Conservation (phyloP, 2,329 filamentous ascomycete species). For the Coleophoma crateriformis region DNA sequence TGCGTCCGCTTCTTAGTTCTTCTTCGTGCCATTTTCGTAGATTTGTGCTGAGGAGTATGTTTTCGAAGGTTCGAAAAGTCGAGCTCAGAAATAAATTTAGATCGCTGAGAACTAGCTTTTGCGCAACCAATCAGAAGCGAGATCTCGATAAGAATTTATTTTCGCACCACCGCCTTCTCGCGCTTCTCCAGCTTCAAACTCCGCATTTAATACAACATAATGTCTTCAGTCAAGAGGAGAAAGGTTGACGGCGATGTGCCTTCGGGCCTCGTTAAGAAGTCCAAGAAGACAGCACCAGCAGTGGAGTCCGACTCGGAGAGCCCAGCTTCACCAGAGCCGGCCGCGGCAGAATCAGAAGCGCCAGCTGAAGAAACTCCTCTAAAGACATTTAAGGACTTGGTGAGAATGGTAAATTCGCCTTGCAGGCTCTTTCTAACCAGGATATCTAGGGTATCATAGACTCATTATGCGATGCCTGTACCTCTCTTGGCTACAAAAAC, state of each 20-base stretch:
- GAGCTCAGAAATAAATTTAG: slow-evolving; percentile 17
- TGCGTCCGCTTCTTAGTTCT: slow-evolving; percentile 89
- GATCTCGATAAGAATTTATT: slow-evolving; percentile 25
- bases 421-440: slow-evolving; percentile 3
- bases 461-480: slow-evolving; percentile 83
- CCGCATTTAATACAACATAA: slow-evolving; percentile 9
- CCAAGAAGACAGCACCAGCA: slow-evolving; percentile 8
- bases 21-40: slow-evolving; percentile 64
- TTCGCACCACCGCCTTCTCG: neutral
- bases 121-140: slow-evolving; percentile 19
- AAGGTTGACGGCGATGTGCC: slow-evolving; percentile 20
- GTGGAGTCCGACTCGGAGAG: slow-evolving; percentile 7
- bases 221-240: slow-evolving; percentile 26
- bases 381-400: slow-evolving; percentile 45
- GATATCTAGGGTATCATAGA: slow-evolving; percentile 67
- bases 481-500: slow-evolving; percentile 71
- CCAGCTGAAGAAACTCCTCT: slow-evolving; percentile 11
- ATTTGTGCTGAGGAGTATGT: slow-evolving; percentile 9
- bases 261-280: slow-evolving; percentile 9
- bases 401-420: slow-evolving; percentile 10
- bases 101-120: slow-evolving; percentile 7
- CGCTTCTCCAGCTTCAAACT: neutral
- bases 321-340: slow-evolving; percentile 10
- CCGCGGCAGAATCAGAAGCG: slow-evolving; percentile 7
- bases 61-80: slow-evolving; percentile 9